These are phyloP conservation scores for Penicillium sp. DNA, from an alignment of 2,329 filamentous ascomycete species.

Conservation along the genomic window DNA sequence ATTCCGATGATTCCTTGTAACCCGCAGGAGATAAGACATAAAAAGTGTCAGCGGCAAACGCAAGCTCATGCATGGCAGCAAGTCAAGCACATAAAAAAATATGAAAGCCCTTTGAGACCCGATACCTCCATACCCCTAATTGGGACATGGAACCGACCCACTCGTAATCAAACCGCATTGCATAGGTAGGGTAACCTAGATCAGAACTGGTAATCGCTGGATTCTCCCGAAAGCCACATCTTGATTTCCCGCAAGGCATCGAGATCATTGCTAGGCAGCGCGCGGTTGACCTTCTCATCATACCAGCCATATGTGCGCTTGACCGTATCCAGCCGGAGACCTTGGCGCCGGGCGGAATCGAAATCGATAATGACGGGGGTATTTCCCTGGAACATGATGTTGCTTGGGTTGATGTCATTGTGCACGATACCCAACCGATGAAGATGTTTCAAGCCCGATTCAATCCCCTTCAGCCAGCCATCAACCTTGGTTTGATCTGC, in stretches of 20 bases:
- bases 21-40: no score
- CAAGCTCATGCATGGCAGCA: no score
- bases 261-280: slow-evolving; percentile 6
- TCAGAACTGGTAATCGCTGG: slow-evolving; percentile 3
- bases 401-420: slow-evolving; percentile 89
- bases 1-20: no score
- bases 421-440: slow-evolving; percentile 86
- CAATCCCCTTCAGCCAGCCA: slow-evolving; percentile 18
- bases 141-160: background rate
- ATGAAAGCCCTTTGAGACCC: background rate
- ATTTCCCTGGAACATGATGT: slow-evolving; percentile 71
- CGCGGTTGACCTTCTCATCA: background rate
- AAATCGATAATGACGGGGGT: slow-evolving; percentile 18
- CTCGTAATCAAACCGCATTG: background rate
- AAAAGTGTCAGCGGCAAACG: no score
- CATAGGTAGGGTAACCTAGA: background rate
- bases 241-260: slow-evolving; percentile 8
- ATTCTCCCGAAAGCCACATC: slow-evolving; percentile 1
- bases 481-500: background rate
- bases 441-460: slow-evolving; percentile 72
- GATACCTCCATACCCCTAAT: background rate
- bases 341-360: slow-evolving; percentile 4
- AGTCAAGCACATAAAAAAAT: no score
- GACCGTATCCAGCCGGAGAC: slow-evolving; percentile 1
- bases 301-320: slow-evolving; percentile 10